These are phyloP conservation scores for Amylocarpus encephaloides DNA, from an alignment of 2,329 filamentous ascomycete species.

Conservation along the genomic window DNA sequence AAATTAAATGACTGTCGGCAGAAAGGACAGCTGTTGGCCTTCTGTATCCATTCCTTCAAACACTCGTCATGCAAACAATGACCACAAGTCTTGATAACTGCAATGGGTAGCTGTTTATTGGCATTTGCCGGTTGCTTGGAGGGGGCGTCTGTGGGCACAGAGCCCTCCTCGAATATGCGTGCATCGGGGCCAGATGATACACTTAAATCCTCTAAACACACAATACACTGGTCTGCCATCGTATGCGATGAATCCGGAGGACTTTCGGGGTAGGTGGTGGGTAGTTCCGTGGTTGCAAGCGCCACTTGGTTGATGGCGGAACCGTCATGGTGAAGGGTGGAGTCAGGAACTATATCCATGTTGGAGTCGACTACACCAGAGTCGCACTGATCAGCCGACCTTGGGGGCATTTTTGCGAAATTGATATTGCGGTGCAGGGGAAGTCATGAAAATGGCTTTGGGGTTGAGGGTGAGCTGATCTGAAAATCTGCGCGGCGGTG, in stretches of 20 bases:
- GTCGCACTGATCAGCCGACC: constrained; percentile 58
- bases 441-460: constrained; percentile 28
- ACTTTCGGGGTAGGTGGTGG: constrained; percentile 6
- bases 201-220: constrained; percentile 58
- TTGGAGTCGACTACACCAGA: constrained; percentile 32
- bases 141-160: constrained; percentile 17
- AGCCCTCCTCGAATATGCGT: constrained; percentile 19
- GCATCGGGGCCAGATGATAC: constrained; percentile 19
- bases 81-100: constrained; percentile 67
- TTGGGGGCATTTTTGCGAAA: constrained; percentile 19
- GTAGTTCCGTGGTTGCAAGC: not conserved
- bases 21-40: constrained; percentile 96
- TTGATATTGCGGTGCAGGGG: constrained; percentile 14
- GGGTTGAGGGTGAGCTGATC: not conserved
- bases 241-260: constrained; percentile 14
- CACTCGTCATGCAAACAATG: constrained; percentile 92
- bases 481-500: not conserved
- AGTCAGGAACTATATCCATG: constrained; percentile 7
- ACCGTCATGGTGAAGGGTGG: not conserved
- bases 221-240: constrained; percentile 60
- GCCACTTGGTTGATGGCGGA: not conserved
- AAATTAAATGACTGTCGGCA: constrained; percentile 88
- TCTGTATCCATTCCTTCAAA: constrained; percentile 88
- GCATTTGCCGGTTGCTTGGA: constrained; percentile 21
- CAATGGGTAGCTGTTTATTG: constrained; percentile 35